Evolutionary conservation across 106 monocot genomes (phyloP).

Genomic region (Dactylorhiza incarnata): DNA sequence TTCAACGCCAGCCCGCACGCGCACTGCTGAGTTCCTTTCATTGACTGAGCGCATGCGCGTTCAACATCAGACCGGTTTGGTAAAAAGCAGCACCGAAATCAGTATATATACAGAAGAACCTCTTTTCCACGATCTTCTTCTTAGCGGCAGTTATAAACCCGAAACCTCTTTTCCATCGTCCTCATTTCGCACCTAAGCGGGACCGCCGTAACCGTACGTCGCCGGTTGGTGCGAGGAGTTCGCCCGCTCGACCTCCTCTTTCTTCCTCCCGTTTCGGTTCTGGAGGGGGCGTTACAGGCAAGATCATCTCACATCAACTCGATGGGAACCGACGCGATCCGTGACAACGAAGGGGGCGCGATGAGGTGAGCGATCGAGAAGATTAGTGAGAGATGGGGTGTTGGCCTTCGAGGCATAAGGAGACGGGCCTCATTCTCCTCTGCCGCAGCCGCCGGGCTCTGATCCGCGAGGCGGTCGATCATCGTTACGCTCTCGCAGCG

Average conservation of each 20-base stretch:
- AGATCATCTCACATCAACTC: neutral
- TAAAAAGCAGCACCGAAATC: too few species aligned
- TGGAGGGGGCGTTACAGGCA: neutral
- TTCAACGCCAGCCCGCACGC: too few species aligned
- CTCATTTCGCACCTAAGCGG: neutral
- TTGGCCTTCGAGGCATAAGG: conserved; percentile 39
- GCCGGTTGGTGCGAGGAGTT: conserved; percentile 1
- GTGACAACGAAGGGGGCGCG: neutral
- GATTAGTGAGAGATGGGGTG: conserved; percentile 48
- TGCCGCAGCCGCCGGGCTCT: conserved; percentile 46
- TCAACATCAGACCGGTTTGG: too few species aligned
- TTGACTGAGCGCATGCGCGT: too few species aligned
- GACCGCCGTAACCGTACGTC: neutral
- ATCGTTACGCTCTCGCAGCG: conserved; percentile 52
- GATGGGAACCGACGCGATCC: neutral
- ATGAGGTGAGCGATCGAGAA: neutral
- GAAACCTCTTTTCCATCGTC: neutral
- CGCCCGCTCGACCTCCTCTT: neutral
- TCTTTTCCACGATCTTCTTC: too few species aligned
- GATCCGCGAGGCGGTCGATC: conserved; percentile 45
- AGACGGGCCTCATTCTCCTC: conserved; percentile 29
- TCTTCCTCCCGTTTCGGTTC: neutral
- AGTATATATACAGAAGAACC: too few species aligned
- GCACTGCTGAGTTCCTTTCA: too few species aligned
- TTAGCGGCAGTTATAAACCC: neutral